Conservation (phyloP, 768 basidiomycete genomes). For the Auricularia sp. region DNA sequence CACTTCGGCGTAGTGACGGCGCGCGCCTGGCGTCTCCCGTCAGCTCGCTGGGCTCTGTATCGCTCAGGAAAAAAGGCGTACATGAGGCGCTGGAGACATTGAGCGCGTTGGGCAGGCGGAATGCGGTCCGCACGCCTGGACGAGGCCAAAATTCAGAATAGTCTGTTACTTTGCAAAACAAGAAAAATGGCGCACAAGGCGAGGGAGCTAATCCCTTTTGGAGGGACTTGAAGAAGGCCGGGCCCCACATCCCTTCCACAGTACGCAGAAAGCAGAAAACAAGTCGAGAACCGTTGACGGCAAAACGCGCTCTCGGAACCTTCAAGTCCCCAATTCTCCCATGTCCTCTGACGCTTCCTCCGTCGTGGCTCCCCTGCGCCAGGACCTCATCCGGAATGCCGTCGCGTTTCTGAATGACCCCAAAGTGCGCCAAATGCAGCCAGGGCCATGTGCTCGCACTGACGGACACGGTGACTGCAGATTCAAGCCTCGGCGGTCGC, state of each 20-base stretch:
- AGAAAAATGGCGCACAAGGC: neutral
- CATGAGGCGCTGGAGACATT: neutral
- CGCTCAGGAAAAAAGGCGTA: neutral
- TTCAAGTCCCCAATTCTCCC: neutral
- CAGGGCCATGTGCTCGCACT: neutral
- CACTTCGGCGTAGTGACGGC: slow-evolving; percentile 66
- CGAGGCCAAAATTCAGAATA: neutral
- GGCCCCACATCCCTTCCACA: neutral
- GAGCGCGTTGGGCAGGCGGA: neutral
- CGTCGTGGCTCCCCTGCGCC: slow-evolving; percentile 33
- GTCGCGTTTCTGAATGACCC: slow-evolving; percentile 79
- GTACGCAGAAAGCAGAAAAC: too few species aligned
- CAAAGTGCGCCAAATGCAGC: slow-evolving; percentile 39
- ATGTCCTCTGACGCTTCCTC: neutral
- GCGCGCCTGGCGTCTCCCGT: slow-evolving; percentile 27
- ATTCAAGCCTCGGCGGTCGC: slow-evolving; percentile 67
- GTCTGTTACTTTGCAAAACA: too few species aligned
- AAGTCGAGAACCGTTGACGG: too few species aligned
- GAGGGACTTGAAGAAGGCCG: neutral
- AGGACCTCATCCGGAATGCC: slow-evolving; percentile 71
- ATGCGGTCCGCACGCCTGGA: slow-evolving; percentile 8
- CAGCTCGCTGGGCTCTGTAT: neutral
- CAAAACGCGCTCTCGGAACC: too few species aligned
- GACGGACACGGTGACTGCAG: slow-evolving; percentile 29
- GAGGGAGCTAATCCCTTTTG: neutral